Conservation (phyloP, 306 rosid genomes). For the Rosa rugosa region DNA sequence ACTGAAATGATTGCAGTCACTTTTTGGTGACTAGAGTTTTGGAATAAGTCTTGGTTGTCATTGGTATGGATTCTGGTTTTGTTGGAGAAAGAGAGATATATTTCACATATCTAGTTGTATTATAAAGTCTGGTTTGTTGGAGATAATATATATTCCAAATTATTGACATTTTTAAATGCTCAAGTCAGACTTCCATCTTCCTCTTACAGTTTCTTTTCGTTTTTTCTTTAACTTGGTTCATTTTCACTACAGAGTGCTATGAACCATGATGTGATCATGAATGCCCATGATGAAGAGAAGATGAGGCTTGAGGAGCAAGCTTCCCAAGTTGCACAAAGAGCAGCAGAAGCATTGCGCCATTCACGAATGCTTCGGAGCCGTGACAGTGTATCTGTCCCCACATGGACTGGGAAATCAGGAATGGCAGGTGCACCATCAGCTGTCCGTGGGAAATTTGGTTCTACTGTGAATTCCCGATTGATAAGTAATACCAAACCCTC, state of each 20-base stretch:
- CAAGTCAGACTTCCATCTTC: no score
- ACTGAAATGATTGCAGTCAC: background rate
- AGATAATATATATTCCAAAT: background rate
- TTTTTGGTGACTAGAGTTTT: background rate
- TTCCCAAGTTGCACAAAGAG: constrained; percentile 90
- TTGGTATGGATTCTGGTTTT: background rate
- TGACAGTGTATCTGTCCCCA: constrained; percentile 73
- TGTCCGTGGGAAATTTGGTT: constrained; percentile 71
- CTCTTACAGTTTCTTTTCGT: background rate
- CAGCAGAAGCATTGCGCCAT: constrained; percentile 88
- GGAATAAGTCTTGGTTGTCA: background rate
- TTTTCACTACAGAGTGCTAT: constrained; percentile 63
- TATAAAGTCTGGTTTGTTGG: background rate
- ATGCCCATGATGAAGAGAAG: constrained; percentile 87
- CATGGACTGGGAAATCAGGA: constrained; percentile 98
- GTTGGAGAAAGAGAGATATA: background rate
- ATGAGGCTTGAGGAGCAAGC: constrained; percentile 87
- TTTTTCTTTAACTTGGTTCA: constrained; percentile 21
- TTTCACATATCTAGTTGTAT: background rate
- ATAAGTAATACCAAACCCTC: constrained; percentile 41
- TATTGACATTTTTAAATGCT: background rate
- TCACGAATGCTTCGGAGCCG: constrained; percentile 80
- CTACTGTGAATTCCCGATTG: constrained; percentile 64
- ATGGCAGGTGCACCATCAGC: constrained; percentile 90
- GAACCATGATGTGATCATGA: constrained; percentile 88